phyloP scores from a whole-genome alignment of 1,284 basidiomycete species.

The Trichosporon asahii region DNA sequence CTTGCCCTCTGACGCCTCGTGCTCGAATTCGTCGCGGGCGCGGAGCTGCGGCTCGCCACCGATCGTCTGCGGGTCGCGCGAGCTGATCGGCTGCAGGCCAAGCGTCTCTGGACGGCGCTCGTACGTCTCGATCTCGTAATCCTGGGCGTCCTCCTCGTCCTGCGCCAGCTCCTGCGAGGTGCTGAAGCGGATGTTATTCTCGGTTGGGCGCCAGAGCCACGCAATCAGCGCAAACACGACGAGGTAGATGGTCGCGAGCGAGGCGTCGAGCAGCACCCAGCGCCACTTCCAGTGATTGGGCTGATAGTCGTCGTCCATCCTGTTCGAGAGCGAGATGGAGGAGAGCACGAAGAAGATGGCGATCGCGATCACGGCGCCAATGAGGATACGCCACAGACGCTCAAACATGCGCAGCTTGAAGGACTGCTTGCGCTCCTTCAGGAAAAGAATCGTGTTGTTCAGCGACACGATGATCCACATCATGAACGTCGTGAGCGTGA shows the following conservation, averaged over 20 bases:
- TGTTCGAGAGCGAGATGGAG: constrained; percentile 82
- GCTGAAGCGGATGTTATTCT: constrained; percentile 78
- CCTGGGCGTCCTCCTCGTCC: constrained; percentile 87
- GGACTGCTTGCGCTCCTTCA: constrained; percentile 76
- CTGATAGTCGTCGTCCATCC: constrained; percentile 86
- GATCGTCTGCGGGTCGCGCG: background rate
- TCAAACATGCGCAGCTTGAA: constrained; percentile 85
- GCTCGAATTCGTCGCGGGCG: constrained; percentile 20
- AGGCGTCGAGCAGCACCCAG: constrained; percentile 98
- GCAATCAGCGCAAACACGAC: constrained; percentile 75
- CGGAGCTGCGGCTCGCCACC: constrained; percentile 4
- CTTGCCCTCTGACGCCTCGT: constrained; percentile 60
- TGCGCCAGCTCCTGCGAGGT: constrained; percentile 57
- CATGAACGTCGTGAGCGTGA: constrained; percentile 89
- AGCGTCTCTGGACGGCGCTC: constrained; percentile 31
- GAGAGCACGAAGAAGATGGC: constrained; percentile 89
- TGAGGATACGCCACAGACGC: constrained; percentile 79
- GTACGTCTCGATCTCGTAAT: constrained; percentile 82
- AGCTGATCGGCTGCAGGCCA: constrained; percentile 14
- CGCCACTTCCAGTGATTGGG: constrained; percentile 88
- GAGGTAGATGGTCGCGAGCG: constrained; percentile 80
- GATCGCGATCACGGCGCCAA: constrained; percentile 77
- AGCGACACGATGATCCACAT: constrained; percentile 92
- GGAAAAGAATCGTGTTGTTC: constrained; percentile 80
- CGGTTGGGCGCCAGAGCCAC: constrained; percentile 90